A percentile compares a stretch with the other conserved stretches of the same genome.
Evolutionary conservation across 2,329 filamentous ascomycete species (phyloP).

Genomic region (Claviceps sp.): DNA sequence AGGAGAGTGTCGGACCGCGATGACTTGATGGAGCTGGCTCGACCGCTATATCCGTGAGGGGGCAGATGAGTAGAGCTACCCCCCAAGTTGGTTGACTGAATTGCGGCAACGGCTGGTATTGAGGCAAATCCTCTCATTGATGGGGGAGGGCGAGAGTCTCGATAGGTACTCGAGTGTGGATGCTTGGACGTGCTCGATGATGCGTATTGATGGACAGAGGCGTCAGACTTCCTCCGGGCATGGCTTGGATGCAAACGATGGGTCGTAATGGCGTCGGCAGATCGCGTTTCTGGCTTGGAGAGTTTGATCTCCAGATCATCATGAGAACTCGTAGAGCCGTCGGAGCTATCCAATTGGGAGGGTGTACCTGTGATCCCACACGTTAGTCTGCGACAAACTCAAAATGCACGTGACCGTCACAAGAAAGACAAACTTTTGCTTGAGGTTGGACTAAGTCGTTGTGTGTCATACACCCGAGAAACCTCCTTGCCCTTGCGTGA

Average conservation of each 20-base stretch:
- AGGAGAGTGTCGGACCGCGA: slow-evolving; percentile 3
- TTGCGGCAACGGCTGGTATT: slow-evolving; percentile 8
- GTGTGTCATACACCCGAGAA: slow-evolving; percentile 20
- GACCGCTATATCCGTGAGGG: background rate
- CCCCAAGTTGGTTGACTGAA: slow-evolving; percentile 1
- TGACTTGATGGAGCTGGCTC: background rate
- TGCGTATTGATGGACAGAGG: slow-evolving; percentile 13
- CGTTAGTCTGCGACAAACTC: background rate
- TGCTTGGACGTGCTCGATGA: slow-evolving; percentile 8
- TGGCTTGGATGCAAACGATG: slow-evolving; percentile 16
- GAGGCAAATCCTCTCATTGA: slow-evolving; percentile 18
- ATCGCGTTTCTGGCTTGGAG: slow-evolving; percentile 6
- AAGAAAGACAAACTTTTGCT: slow-evolving; percentile 19
- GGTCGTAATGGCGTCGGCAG: slow-evolving; percentile 1
- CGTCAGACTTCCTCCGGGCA: slow-evolving; percentile 17
- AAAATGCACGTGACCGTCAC: background rate
- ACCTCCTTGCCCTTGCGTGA: slow-evolving; percentile 32
- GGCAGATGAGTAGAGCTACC: background rate
- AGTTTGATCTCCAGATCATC: slow-evolving; percentile 27
- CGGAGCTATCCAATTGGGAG: slow-evolving; percentile 19
- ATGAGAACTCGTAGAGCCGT: slow-evolving; percentile 24
- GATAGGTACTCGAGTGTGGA: slow-evolving; percentile 6
- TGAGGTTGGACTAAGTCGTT: slow-evolving; percentile 22
- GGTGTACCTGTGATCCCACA: slow-evolving; percentile 3
- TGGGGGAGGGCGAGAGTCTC: slow-evolving; percentile 16